phyloP scores from a whole-genome alignment of 768 basidiomycete species.

The Porpolomopsis calyptriformis region DNA sequence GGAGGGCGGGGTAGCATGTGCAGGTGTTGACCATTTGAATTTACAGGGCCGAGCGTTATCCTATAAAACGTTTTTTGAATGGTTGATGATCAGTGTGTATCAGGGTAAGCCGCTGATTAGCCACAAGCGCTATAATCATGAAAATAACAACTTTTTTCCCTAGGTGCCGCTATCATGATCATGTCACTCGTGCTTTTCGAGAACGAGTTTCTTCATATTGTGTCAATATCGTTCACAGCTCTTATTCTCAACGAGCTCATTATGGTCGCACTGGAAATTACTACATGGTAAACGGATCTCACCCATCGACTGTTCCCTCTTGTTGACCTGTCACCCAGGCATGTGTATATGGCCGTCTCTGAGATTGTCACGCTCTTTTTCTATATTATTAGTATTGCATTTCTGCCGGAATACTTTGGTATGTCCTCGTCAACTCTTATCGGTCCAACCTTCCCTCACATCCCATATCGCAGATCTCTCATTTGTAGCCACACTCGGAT shows the following conservation, averaged over 20 bases:
- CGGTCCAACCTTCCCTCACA: slow-evolving; percentile 1
- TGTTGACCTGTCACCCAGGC: slow-evolving; percentile 39
- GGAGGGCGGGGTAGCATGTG: background rate
- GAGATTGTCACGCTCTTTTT: slow-evolving; percentile 82
- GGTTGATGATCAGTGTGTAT: slow-evolving; percentile 95
- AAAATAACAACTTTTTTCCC: background rate
- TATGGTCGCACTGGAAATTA: slow-evolving; percentile 98
- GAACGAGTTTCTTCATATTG: slow-evolving; percentile 94
- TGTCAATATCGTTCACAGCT: slow-evolving; percentile 95
- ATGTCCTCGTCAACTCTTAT: background rate
- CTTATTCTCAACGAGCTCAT: slow-evolving; percentile 94
- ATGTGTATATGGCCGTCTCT: slow-evolving; percentile 88
- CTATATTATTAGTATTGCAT: slow-evolving; percentile 84
- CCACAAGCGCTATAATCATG: background rate
- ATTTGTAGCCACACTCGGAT: slow-evolving; percentile 80
- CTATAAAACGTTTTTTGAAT: slow-evolving; percentile 97
- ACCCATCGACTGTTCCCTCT: slow-evolving; percentile 1
- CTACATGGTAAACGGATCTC: slow-evolving; percentile 62
- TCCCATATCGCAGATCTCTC: slow-evolving; percentile 55
- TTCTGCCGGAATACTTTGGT: slow-evolving; percentile 98
- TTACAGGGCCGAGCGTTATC: slow-evolving; percentile 82
- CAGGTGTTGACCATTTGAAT: background rate
- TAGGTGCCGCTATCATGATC: slow-evolving; percentile 98
- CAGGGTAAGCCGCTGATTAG: slow-evolving; percentile 54
- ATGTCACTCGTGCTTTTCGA: slow-evolving; percentile 94